Conservation (phyloP, 169 alveolate species). For the Gregarina niphandrodes region DNA sequence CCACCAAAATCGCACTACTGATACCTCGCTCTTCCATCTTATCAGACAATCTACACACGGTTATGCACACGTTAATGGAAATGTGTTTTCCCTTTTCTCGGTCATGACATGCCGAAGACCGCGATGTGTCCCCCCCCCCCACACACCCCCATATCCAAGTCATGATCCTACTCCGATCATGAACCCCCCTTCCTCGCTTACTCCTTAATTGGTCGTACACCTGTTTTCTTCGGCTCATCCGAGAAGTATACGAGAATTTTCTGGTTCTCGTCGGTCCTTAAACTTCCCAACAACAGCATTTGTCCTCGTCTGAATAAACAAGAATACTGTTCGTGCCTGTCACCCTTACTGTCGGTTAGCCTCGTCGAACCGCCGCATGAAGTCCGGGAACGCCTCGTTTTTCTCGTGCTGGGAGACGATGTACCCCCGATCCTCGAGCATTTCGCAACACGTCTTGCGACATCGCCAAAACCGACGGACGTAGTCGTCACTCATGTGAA, state of each 20-base stretch:
- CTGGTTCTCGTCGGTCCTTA: conserved; percentile 41
- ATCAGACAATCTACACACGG: conserved; percentile 41
- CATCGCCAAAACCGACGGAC: conserved; percentile 51
- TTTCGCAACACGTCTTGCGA: conserved; percentile 59
- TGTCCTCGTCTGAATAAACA: not conserved
- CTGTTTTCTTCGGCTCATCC: conserved; percentile 64
- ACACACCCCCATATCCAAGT: too few species aligned
- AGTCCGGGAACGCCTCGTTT: conserved; percentile 31
- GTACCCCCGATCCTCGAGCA: conserved; percentile 68
- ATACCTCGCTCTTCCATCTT: conserved; percentile 66
- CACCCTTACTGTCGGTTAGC: conserved; percentile 27
- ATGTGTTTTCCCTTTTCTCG: too few species aligned
- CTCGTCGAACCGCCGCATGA: conserved; percentile 41
- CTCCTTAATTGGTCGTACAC: conserved; percentile 74
- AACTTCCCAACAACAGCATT: not conserved
- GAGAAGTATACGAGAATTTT: conserved; percentile 57
- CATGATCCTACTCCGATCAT: not conserved
- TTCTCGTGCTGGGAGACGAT: conserved; percentile 34
- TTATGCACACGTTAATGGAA: not conserved
- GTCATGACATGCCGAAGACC: too few species aligned
- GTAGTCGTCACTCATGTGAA: conserved; percentile 59
- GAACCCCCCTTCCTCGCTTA: conserved; percentile 3
- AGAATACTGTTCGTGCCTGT: not conserved
- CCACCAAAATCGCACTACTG: conserved; percentile 64
- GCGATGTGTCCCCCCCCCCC: too few species aligned